Evolutionary conservation across 2,329 filamentous ascomycete species (phyloP).

Genomic region (Fusarium cicatricum): DNA sequence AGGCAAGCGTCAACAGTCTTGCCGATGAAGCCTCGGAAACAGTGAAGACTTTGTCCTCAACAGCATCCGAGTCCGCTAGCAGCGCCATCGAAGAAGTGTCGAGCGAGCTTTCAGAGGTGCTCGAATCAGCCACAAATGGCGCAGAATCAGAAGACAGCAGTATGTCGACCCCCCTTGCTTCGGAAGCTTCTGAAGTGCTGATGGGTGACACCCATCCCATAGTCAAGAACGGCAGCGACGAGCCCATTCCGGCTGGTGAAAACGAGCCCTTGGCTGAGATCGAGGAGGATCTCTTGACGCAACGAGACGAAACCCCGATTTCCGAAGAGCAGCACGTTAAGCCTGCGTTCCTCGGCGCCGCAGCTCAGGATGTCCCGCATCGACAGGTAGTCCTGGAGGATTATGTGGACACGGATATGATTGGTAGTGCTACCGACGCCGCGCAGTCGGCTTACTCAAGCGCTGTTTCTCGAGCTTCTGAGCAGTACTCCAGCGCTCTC

Average conservation of each 20-base stretch:
- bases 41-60: conserved; percentile 23
- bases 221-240: conserved; percentile 41
- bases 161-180: conserved; percentile 36
- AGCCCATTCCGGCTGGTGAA: conserved; percentile 35
- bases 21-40: conserved; percentile 28
- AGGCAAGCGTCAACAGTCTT: conserved; percentile 22
- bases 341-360: conserved; percentile 59
- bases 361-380: conserved; percentile 58
- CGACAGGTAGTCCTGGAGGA: conserved; percentile 61
- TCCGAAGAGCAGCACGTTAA: conserved; percentile 51
- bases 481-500: conserved; percentile 73
- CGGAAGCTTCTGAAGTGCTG: conserved; percentile 40
- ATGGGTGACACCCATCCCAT: conserved; percentile 34
- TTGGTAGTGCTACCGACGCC: conserved; percentile 52
- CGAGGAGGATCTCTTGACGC: conserved; percentile 35
- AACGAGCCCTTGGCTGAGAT: conserved; percentile 42
- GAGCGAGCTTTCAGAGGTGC: conserved; percentile 34
- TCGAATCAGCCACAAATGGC: conserved; percentile 25
- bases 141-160: conserved; percentile 33
- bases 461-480: conserved; percentile 71
- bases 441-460: conserved; percentile 68
- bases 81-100: conserved; percentile 29
- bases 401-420: conserved; percentile 49
- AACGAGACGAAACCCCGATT: conserved; percentile 36
- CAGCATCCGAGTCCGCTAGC: conserved; percentile 35